phyloP scores from a whole-genome alignment of 768 basidiomycete genomes.

The Russula virescens region DNA sequence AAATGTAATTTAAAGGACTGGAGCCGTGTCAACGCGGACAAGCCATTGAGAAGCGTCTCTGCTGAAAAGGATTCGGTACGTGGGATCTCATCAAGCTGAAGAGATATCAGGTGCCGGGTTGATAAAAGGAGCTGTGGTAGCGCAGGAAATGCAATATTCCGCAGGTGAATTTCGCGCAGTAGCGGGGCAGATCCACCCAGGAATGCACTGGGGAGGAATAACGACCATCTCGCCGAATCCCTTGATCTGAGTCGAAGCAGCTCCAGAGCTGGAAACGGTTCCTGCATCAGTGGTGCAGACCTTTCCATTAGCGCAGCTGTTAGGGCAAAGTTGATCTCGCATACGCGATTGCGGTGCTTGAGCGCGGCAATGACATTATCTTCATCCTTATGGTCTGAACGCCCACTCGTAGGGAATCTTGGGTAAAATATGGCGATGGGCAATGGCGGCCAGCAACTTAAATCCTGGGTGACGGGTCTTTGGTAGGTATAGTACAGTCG shows the following conservation, averaged over 20 bases:
- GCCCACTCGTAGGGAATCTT: not conserved
- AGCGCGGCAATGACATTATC: not conserved
- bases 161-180: constrained; percentile 5
- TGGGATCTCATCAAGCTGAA: not conserved
- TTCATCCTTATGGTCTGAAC: not conserved
- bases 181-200: constrained; percentile 2
- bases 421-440: constrained; percentile 12
- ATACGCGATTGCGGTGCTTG: not conserved
- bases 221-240: not conserved
- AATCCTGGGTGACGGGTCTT: not conserved
- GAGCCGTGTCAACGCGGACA: not conserved
- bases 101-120: constrained; percentile 1
- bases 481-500: constrained; percentile 1
- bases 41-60: not conserved
- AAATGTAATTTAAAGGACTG: not conserved
- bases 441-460: not conserved
- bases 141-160: not conserved
- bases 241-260: not conserved
- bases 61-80: not conserved
- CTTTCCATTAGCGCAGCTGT: not conserved
- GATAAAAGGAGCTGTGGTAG: constrained; percentile 5
- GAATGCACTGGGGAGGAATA: not conserved
- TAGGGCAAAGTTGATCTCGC: constrained; percentile 2
- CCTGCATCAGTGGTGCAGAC: not conserved
- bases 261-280: not conserved